Conservation (phyloP, 1,284 basidiomycete genomes). For the Afroboletus lepidellus region DNA sequence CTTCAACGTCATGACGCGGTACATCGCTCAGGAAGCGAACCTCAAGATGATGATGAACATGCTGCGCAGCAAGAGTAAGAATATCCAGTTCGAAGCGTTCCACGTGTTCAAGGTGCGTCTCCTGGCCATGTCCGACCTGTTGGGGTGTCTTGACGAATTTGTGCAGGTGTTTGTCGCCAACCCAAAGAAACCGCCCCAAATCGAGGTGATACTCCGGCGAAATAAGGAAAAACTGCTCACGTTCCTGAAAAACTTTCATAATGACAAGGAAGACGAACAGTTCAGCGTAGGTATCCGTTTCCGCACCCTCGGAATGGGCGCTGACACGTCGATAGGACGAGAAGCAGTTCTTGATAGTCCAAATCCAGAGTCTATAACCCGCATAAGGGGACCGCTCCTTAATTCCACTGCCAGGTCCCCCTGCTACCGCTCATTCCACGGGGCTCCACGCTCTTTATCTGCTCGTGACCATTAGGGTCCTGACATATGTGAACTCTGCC, state of each 20-base stretch:
- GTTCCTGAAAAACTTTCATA: constrained; percentile 94
- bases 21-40: constrained; percentile 90
- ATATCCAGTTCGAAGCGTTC: constrained; percentile 99
- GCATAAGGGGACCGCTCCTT: not conserved
- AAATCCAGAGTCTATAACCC: constrained; percentile 74
- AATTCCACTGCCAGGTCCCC: not conserved
- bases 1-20: constrained; percentile 98
- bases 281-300: constrained; percentile 62
- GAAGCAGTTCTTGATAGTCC: constrained; percentile 93
- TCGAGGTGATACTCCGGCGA: constrained; percentile 85
- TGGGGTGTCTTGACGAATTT: not conserved
- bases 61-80: constrained; percentile 94
- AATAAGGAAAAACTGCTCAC: constrained; percentile 93
- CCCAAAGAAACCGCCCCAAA: constrained; percentile 96
- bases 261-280: constrained; percentile 99
- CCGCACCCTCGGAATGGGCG: not conserved
- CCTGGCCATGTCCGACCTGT: not conserved
- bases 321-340: constrained; percentile 62
- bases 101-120: constrained; percentile 94
- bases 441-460: constrained; percentile 8
- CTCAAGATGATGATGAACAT: constrained; percentile 99
- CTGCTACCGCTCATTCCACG: not conserved
- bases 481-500: constrained; percentile 2
- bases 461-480: constrained; percentile 7
- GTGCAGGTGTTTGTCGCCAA: constrained; percentile 95